Evolutionary conservation across 371 early-diverging fungal species (phyloP).

Genomic region (Neoconidiobolus thromboides): DNA sequence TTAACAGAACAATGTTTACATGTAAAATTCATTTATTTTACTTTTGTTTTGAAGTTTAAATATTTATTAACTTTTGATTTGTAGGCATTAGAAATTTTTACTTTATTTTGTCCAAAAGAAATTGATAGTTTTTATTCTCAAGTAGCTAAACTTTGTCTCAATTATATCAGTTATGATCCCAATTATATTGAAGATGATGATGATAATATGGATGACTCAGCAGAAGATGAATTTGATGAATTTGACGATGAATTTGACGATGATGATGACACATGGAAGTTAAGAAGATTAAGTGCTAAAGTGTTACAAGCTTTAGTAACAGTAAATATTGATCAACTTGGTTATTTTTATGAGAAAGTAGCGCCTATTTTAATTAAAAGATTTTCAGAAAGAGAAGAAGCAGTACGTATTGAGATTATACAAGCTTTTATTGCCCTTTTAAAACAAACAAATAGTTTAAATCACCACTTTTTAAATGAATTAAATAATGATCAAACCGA

Average conservation of each 20-base stretch:
- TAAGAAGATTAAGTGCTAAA: constrained; percentile 69
- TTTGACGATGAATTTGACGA: constrained; percentile 65
- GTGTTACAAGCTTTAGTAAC: constrained; percentile 49
- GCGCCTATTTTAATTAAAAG: constrained; percentile 53
- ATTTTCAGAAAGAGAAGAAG: constrained; percentile 83
- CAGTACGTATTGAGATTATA: constrained; percentile 70
- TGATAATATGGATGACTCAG: constrained; percentile 52
- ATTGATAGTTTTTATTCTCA: constrained; percentile 34
- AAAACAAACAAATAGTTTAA: constrained; percentile 26
- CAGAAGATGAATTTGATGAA: constrained; percentile 41
- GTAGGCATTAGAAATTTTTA: constrained; percentile 57
- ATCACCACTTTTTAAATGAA: not conserved
- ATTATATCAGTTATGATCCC: constrained; percentile 68
- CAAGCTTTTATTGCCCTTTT: constrained; percentile 52
- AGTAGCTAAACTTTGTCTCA: constrained; percentile 38
- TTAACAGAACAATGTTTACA: constrained; percentile 29
- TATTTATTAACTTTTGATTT: not conserved
- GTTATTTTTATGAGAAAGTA: constrained; percentile 31
- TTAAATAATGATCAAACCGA: too few relatives aligned
- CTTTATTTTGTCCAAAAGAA: constrained; percentile 55
- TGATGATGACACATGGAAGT: constrained; percentile 80
- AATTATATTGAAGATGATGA: constrained; percentile 61
- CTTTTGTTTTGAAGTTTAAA: constrained; percentile 35
- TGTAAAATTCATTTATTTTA: constrained; percentile 15
- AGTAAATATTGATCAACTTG: constrained; percentile 21